These are phyloP conservation scores for Tetrapisispora pingtungensis DNA, from an alignment of 805 yeast species.

Conservation along the genomic window DNA sequence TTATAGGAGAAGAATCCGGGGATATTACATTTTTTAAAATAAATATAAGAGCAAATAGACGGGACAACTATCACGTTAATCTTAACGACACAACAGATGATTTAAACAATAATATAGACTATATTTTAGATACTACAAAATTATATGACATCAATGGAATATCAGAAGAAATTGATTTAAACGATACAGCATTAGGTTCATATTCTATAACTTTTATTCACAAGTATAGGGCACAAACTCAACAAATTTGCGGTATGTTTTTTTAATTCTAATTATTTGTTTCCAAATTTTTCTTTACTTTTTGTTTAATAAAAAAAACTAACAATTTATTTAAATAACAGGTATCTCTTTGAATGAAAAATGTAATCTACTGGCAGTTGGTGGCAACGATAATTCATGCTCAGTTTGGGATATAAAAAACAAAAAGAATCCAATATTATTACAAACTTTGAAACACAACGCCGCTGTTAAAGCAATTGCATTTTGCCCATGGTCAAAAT, in stretches of 20 bases:
- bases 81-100: neutral
- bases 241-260: conserved; percentile 48
- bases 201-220: conserved; percentile 11
- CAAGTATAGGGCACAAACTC: conserved; percentile 39
- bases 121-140: neutral
- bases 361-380: conserved; percentile 55
- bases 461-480: conserved; percentile 90
- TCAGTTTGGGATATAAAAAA: conserved; percentile 61
- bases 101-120: neutral
- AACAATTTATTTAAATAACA: conserved; percentile 9
- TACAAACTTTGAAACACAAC: conserved; percentile 48
- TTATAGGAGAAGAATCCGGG: conserved; percentile 61
- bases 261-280: no score
- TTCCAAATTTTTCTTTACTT: no score
- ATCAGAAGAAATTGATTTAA: conserved; percentile 2
- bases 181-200: conserved; percentile 1
- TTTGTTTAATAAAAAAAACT: conserved; percentile 3
- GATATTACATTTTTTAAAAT: conserved; percentile 38
- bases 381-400: conserved; percentile 77
- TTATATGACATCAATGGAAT: neutral
- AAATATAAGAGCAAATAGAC: conserved; percentile 1
- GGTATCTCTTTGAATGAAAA: conserved; percentile 52
- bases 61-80: neutral
- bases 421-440: conserved; percentile 33
- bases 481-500: conserved; percentile 82